phyloP scores from a whole-genome alignment of 1,284 basidiomycete genomes.

The Cutaneotrichosporon dermatis region DNA sequence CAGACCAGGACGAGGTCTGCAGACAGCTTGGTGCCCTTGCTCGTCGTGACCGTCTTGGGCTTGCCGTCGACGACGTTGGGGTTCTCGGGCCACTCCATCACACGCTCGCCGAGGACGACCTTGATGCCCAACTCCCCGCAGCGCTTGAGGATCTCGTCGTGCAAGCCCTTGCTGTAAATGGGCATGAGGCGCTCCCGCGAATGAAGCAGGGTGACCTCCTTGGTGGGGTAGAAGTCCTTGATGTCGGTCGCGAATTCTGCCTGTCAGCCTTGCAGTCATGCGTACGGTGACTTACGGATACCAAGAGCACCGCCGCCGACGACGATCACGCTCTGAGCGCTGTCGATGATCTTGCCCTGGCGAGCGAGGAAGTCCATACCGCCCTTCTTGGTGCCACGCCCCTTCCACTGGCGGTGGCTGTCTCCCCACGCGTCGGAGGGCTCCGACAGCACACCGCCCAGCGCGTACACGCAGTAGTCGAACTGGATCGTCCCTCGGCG shows the following conservation, averaged over 20 bases:
- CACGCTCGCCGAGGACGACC: constrained; percentile 48
- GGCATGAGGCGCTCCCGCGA: constrained; percentile 51
- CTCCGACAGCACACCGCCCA: constrained; percentile 43
- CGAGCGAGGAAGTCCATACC: constrained; percentile 29
- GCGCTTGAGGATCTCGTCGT: constrained; percentile 43
- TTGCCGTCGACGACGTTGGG: constrained; percentile 31
- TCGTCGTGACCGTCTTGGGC: constrained; percentile 53
- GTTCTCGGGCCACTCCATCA: constrained; percentile 43
- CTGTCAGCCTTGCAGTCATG: not conserved
- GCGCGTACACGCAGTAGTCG: constrained; percentile 51
- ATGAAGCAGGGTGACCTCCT: constrained; percentile 52
- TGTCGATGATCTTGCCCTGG: constrained; percentile 34
- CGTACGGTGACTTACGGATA: constrained; percentile 43
- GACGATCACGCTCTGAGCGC: constrained; percentile 48
- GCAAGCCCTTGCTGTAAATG: constrained; percentile 48
- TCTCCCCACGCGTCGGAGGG: constrained; percentile 46
- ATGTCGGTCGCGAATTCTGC: constrained; percentile 53
- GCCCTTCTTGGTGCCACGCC: constrained; percentile 37
- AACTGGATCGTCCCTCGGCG: constrained; percentile 34
- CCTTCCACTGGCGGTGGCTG: constrained; percentile 4
- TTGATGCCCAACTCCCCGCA: constrained; percentile 48
- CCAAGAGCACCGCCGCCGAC: constrained; percentile 52
- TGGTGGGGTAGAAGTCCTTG: constrained; percentile 47
- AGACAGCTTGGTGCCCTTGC: constrained; percentile 58
- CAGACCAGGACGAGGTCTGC: constrained; percentile 68